Base-by-base conservation (phyloP, 116 monocot genomes). In the Thalassia testudinum region DNA sequence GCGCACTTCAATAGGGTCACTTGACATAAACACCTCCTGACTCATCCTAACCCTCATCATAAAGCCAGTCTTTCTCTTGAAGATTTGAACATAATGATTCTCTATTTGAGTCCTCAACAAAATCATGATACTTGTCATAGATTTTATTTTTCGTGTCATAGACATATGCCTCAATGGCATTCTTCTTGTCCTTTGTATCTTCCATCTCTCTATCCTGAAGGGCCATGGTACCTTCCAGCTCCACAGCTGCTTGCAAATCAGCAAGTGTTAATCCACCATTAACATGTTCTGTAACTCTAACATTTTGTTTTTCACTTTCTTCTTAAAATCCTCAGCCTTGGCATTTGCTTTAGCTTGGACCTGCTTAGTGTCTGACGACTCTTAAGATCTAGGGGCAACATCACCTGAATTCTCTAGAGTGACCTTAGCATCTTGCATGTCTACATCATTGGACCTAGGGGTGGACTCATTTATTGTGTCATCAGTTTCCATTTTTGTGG, bases 71-170 rank as follows among this genome's bases (percentile, higher is more conserved):
- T 62, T 91, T 86, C 43, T 85, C 74, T 43, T 91, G 91, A 53
- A 91, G 79, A 50, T 75, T 81, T 17, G 53, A 54, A 54, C 62
- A 59, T 12, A 91, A 54, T 17, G 76, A 73, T 22, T 91, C 86
- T 50, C 56, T 78, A 20, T 85, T 79, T 10, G 47, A 23, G 5
- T 62, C 27, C 20, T 56, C 64, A 5, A 82, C 79, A 57, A 82
- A 91, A 29, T 79, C 86, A 11, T 66, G 65, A 34, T 85, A 86
- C 53, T 82, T 91, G 42, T 91, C 86, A 56, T 76, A 47, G 53
- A 74, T 86, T 72, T 91, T 91, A 47, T 82, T 91, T 52, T 86
- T 79, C 86, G 82, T 85, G 52, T 91, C 86, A 72, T 91, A 91
- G 23, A 91, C 82, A 70, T 91, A 91, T 4, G 91, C 76, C 67